A percentile compares a stretch with the other conserved stretches of the same genome.
These are phyloP conservation scores for Pseudonitzschia multistriata DNA, from an alignment of 108 stramenopile genomes.

Conservation along the genomic window DNA sequence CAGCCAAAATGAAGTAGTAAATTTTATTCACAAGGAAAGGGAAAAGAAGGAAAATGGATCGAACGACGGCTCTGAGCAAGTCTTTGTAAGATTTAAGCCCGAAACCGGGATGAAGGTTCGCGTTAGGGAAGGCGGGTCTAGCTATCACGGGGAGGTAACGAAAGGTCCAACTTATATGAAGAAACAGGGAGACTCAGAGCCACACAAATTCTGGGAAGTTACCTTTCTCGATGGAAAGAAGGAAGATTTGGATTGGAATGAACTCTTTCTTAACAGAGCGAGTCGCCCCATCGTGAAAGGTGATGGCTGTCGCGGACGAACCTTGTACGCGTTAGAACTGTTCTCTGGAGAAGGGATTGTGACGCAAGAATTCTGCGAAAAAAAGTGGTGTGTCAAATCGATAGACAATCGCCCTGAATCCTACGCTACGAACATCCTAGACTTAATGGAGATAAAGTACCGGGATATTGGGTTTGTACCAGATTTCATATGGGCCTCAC, in stretches of 20 bases:
- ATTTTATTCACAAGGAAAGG: conserved; percentile 12
- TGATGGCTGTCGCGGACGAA: not conserved
- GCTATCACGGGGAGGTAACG: not conserved
- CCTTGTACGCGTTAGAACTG: conserved; percentile 14
- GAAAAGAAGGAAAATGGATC: not conserved
- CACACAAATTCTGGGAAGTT: conserved; percentile 1
- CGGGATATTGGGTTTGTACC: conserved; percentile 22
- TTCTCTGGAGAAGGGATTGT: conserved; percentile 21
- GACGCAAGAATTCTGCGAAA: conserved; percentile 2
- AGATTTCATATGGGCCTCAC: conserved; percentile 52
- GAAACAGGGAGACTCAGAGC: not conserved
- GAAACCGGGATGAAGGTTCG: conserved; percentile 22
- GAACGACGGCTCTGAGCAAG: not conserved
- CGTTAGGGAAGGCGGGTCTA: not conserved
- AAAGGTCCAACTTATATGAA: not conserved
- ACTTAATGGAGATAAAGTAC: conserved; percentile 10
- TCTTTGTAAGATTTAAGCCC: not conserved
- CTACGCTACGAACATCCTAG: conserved; percentile 9
- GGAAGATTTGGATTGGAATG: conserved; percentile 23
- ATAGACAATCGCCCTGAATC: conserved; percentile 19
- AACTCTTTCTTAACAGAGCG: conserved; percentile 12
- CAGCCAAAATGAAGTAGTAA: conserved; percentile 10
- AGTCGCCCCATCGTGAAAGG: conserved; percentile 6
- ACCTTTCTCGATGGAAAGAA: conserved; percentile 14
- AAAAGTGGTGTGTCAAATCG: not conserved